These are phyloP conservation scores for Mycena polygramma DNA, from an alignment of 768 basidiomycete genomes.

Conservation along the genomic window DNA sequence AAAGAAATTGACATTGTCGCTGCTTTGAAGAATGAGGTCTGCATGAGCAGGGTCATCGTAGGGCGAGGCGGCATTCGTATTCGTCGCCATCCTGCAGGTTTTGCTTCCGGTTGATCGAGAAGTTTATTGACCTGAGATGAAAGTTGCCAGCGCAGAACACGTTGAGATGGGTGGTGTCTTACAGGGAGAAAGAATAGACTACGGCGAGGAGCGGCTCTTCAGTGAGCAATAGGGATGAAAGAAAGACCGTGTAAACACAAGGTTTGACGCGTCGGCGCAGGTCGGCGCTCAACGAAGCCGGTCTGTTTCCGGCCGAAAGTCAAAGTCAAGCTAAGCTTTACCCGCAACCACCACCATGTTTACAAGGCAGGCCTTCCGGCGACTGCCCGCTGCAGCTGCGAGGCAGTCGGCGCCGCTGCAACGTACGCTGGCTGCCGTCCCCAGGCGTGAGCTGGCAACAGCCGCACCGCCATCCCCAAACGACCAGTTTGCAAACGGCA, in stretches of 20 bases:
- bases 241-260: neutral
- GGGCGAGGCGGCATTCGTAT: neutral
- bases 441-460: slow-evolving; percentile 59
- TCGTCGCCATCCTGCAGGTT: neutral
- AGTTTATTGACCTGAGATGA: neutral
- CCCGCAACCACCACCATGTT: slow-evolving; percentile 44
- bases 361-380: slow-evolving; percentile 51
- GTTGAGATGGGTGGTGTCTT: neutral
- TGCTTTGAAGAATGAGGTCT: slow-evolving; percentile 29
- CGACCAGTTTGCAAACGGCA: slow-evolving; percentile 93
- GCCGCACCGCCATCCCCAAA: slow-evolving; percentile 74
- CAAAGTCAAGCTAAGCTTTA: neutral
- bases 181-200: neutral
- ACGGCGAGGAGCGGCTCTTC: neutral
- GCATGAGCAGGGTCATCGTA: slow-evolving; percentile 17
- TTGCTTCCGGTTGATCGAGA: slow-evolving; percentile 5
- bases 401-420: slow-evolving; percentile 33
- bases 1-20: slow-evolving; percentile 43
- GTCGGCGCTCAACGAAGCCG: no score
- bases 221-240: neutral
- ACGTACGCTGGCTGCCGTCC: slow-evolving; percentile 37
- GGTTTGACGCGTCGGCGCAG: no score
- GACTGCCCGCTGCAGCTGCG: slow-evolving; percentile 44
- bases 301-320: no score
- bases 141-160: slow-evolving; percentile 1